Evolutionary conservation across 179 eudicot genomes (phyloP), one percentile per base, ranked within the genome.

Genomic region (Nepenthes alata): DNA sequence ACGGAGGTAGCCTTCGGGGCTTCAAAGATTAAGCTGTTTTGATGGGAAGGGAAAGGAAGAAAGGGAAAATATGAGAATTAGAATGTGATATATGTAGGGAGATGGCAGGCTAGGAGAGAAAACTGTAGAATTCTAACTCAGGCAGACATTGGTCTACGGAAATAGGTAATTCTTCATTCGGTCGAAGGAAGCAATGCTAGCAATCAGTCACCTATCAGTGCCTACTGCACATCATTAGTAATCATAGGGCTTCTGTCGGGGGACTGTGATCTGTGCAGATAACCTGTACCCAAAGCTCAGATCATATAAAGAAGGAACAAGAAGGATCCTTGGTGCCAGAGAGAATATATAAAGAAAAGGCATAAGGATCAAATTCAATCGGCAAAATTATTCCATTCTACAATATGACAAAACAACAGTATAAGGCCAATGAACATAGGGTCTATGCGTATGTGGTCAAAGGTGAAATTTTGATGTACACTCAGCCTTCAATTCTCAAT

Each of bases 11-110:
- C 86, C 96, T 82, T 86, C 91, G 68, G 83, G 91, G 91, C 84
- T 91, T 94, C 80, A 70, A 67, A 81, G 80, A 84, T 81, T 81
- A 86, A 77, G 91, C 95, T 89, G 94, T 86, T 86, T 78, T 70
- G 64, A 75, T 47, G 82, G 91, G 89, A 77, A 85, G 76, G 81
- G 80, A 79, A 78, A 86, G 80, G 84, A 76, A 82, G 90, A 81
- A 71, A 80, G 77, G 85, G 76, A 78, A 85, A 83, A 82, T 68
- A 77, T 62, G 77, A 84, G 74, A 67, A 86, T 89, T 82, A 86
- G 85, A 78, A 66, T 82, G 80, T 70, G 53, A 8, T 68, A 71
- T 56, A 67, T 49, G 80, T 44, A 37, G 76, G 78, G 77, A 64
- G 57, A 72, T 39, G 60, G 60, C 66, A 76, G 80, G 81, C 65